Evolutionary conservation across 192 early-diverging fungal genomes (phyloP), one percentile per base, ranked within the genome.

Genomic region (Mortierella hygrophila): DNA sequence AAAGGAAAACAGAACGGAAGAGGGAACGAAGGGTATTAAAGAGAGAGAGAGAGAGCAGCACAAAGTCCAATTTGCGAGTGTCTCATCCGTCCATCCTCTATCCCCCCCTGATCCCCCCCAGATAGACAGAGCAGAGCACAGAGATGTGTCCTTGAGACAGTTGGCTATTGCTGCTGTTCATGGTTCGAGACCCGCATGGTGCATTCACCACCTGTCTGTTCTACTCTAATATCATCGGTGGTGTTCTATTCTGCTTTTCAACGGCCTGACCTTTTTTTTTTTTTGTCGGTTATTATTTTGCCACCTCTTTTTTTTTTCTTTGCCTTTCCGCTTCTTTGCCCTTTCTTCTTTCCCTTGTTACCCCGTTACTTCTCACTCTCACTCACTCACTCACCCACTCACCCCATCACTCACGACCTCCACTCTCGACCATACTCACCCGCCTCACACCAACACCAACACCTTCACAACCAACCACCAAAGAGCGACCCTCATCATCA

Each of bases 161-260:
- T 49, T 49, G 47, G 47, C 5, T 52, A 16, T 15, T 52, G 49
- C 20, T 52, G 5, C 49, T 21, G 49, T 52, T 52, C 49, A 26
- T 60, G 55, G 55, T 60, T 60, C 55, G 55, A 60, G n/a, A 60
- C 55, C 55, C 23, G 55, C 55, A 60, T 60, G 55, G 55, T 23
- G n/a, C 55, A 60, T 60, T 9, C 15, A 0, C 55, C 15, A 3
- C n/a, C 55, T 9, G 16, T 60, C 18, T 42, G 6, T 42, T 72
- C 37, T 52, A 52, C 18, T 52, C 5, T 52, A 20, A 5, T 3
- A 52, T 6, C 35, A 35, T 35, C 35, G 1, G 35, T 35, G 7
- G 9, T 46, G 38, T 46, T 46, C 44, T 46, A 46, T 46, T 46
- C 44, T 15, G 0, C 8, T 6, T 7, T 6, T 46, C 44, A 46